phyloP scores from a whole-genome alignment of 2,329 filamentous ascomycete species.

The Fusarium ramigenum region DNA sequence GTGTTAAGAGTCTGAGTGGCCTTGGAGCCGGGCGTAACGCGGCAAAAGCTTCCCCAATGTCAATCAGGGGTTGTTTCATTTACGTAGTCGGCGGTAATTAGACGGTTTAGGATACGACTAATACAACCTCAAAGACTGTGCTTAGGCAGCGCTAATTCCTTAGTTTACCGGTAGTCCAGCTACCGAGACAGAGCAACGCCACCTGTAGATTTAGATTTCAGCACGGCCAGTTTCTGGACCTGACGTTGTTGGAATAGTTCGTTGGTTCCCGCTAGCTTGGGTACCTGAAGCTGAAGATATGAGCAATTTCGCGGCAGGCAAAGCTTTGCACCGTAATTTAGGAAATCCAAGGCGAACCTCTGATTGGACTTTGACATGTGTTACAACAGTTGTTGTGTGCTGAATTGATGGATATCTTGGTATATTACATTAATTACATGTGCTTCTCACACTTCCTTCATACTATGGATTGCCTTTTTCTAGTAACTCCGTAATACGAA shows the following conservation, averaged over 20 bases:
- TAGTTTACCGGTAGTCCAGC: neutral
- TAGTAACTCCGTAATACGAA: slow-evolving; percentile 3
- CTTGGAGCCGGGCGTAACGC: neutral
- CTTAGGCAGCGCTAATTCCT: neutral
- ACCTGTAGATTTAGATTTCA: neutral
- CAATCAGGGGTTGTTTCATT: neutral
- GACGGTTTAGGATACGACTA: neutral
- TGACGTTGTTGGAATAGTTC: neutral
- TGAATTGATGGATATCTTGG: neutral
- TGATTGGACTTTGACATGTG: neutral
- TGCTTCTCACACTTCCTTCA: neutral
- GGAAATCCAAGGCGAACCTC: neutral
- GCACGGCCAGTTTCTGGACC: neutral
- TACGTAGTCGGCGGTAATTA: slow-evolving; percentile 1
- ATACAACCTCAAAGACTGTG: neutral
- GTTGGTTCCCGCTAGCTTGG: neutral
- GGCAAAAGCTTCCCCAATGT: neutral
- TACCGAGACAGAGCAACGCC: neutral
- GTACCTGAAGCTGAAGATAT: neutral
- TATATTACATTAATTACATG: neutral
- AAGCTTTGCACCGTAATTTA: neutral
- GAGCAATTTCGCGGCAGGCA: neutral
- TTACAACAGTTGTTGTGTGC: neutral
- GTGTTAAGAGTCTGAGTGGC: neutral
- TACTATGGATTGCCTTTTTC: neutral